phyloP scores from a whole-genome alignment of 2,329 filamentous ascomycete genomes.

The Penicillium thymicola region DNA sequence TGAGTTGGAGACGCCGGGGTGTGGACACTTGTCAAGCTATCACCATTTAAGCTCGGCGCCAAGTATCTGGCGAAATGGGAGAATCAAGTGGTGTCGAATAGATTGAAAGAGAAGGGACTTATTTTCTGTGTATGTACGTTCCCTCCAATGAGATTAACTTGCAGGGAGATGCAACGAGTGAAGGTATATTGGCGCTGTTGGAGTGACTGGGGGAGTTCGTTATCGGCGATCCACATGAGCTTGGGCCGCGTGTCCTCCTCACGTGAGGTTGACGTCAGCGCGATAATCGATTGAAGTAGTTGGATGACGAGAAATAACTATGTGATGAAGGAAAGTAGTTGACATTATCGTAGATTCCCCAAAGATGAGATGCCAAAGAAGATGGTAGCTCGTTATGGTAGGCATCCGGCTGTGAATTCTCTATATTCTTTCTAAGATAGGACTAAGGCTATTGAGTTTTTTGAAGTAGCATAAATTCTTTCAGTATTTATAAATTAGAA shows the following conservation, averaged over 20 bases:
- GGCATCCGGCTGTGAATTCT: no score
- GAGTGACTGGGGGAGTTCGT: slow-evolving; percentile 11
- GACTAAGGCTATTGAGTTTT: no score
- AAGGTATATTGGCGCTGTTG: slow-evolving; percentile 6
- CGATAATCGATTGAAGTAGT: neutral
- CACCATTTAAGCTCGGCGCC: neutral
- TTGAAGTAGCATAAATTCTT: no score
- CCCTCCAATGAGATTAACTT: neutral
- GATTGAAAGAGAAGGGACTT: neutral
- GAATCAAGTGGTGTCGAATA: neutral
- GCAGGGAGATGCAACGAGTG: neutral
- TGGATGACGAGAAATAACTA: neutral
- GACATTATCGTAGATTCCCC: no score
- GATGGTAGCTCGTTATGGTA: no score
- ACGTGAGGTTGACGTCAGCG: slow-evolving; percentile 25
- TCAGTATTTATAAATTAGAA: no score
- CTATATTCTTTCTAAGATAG: no score
- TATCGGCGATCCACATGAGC: slow-evolving; percentile 20
- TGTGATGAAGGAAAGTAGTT: neutral
- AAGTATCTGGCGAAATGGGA: neutral
- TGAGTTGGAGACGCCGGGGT: neutral
- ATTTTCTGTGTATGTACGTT: neutral
- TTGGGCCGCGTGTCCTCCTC: slow-evolving; percentile 23
- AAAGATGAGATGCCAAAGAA: no score
- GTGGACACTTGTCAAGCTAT: slow-evolving; percentile 7